Conservation (phyloP, 176 grass and related monocot genomes). For the Juncus effusus region DNA sequence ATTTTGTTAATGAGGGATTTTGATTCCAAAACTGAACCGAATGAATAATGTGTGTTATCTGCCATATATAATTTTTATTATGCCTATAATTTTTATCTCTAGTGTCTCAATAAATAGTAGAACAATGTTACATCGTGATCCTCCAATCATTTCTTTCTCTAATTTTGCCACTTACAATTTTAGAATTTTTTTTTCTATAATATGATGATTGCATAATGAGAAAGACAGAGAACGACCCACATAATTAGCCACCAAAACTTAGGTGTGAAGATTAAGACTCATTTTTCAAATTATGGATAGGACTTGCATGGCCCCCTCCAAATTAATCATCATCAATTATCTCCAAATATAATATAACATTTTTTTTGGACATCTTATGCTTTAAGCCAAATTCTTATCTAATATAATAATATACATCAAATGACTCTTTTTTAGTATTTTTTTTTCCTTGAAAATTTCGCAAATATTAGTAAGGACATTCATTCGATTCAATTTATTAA, state of each 20-base stretch:
- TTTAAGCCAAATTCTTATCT: constrained; percentile 4
- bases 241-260: constrained; percentile 21
- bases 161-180: no score
- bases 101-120: no score
- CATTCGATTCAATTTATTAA: no score
- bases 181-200: no score
- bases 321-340: neutral
- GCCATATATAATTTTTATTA: no score
- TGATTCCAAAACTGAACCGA: no score
- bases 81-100: no score
- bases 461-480: neutral
- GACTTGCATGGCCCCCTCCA: neutral
- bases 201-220: no score
- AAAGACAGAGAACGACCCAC: neutral
- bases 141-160: no score
- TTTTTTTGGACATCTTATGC: constrained; percentile 2
- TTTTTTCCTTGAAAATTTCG: neutral
- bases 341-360: neutral
- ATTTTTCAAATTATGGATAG: neutral
- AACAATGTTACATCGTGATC: no score
- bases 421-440: neutral
- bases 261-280: constrained; percentile 11
- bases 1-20: no score
- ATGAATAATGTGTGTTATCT: no score
- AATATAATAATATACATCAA: neutral